Percentiles rank a stretch among this genome's conserved stretches.
phyloP scores from a whole-genome alignment of 306 rosid genomes.

The Fragaria vesca region DNA sequence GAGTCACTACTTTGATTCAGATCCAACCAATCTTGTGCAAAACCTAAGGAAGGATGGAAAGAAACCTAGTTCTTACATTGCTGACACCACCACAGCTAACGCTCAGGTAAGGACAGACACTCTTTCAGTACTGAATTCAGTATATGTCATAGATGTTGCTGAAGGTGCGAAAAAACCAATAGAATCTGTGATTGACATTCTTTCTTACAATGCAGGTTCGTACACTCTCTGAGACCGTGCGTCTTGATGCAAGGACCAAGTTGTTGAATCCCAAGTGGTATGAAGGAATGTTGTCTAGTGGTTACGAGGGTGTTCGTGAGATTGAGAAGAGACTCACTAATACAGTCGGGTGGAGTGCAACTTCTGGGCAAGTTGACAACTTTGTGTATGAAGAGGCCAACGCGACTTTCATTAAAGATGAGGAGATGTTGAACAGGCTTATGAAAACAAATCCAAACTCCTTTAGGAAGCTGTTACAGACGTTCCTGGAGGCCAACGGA shows the following conservation, averaged over 20 bases:
- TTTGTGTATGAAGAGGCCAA: conserved; percentile 99
- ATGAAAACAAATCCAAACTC: conserved; percentile 94
- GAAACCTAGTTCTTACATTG: conserved; percentile 95
- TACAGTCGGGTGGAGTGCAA: conserved; percentile 99
- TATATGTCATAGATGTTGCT: neutral
- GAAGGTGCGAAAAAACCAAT: neutral
- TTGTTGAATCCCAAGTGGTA: conserved; percentile 98
- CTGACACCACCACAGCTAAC: conserved; percentile 98
- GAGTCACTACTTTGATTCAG: conserved; percentile 97
- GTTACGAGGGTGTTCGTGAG: conserved; percentile 95
- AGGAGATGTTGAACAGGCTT: conserved; percentile 84
- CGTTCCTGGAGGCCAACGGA: conserved; percentile 95
- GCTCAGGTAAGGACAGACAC: conserved; percentile 67
- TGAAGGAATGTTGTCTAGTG: conserved; percentile 92
- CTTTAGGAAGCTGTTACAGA: conserved; percentile 85
- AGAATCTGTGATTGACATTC: neutral
- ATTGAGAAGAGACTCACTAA: conserved; percentile 94
- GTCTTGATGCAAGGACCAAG: conserved; percentile 97
- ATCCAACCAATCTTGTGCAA: conserved; percentile 95
- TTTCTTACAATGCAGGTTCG: conserved; percentile 63
- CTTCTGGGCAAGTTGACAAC: conserved; percentile 98
- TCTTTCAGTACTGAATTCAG: neutral
- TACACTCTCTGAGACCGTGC: conserved; percentile 84
- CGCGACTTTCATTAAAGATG: conserved; percentile 85
- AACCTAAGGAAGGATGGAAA: conserved; percentile 93